Evolutionary conservation across 2,329 filamentous ascomycete species (phyloP).

Genomic region (Talaromyces atroroseus): DNA sequence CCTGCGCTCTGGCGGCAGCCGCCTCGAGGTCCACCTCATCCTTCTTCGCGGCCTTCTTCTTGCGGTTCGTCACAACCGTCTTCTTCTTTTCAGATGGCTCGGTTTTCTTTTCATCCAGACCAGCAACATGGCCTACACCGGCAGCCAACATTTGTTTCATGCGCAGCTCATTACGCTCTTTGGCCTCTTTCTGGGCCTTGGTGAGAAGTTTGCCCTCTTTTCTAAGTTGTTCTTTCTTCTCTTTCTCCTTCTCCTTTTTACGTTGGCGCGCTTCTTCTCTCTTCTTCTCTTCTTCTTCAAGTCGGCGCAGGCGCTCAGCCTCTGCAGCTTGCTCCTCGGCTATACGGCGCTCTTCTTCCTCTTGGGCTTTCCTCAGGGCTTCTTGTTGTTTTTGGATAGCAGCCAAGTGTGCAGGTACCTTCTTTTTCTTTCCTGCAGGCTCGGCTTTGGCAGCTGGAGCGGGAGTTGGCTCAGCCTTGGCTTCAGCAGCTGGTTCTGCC

Average conservation of each 20-base stretch:
- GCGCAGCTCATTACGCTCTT: conserved; percentile 43
- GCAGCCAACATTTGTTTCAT: conserved; percentile 47
- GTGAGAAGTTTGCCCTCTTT: conserved; percentile 46
- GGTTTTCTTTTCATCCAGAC: conserved; percentile 36
- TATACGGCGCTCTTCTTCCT: conserved; percentile 38
- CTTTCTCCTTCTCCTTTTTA: conserved; percentile 47
- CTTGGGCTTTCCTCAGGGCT: conserved; percentile 39
- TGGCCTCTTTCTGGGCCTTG: conserved; percentile 45
- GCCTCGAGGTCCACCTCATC: conserved; percentile 49
- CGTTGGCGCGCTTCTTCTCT: conserved; percentile 42
- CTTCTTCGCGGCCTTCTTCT: conserved; percentile 67
- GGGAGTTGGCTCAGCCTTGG: conserved; percentile 86
- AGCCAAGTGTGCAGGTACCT: conserved; percentile 59
- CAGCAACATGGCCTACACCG: conserved; percentile 41
- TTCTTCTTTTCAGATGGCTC: conserved; percentile 65
- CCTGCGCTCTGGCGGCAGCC: conserved; percentile 43
- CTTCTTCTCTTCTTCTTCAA: conserved; percentile 44
- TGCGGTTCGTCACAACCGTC: conserved; percentile 64
- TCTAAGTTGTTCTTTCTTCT: conserved; percentile 47
- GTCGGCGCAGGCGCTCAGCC: conserved; percentile 31
- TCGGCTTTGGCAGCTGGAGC: conserved; percentile 53
- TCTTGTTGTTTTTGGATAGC: conserved; percentile 49
- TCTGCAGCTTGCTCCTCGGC: conserved; percentile 36
- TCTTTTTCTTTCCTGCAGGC: conserved; percentile 74
- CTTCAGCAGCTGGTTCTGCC: conserved; percentile 42